Evolutionary conservation across 345 rosid species (phyloP), one percentile per base, ranked within the genome.

Genomic region (Trapa incisa): DNA sequence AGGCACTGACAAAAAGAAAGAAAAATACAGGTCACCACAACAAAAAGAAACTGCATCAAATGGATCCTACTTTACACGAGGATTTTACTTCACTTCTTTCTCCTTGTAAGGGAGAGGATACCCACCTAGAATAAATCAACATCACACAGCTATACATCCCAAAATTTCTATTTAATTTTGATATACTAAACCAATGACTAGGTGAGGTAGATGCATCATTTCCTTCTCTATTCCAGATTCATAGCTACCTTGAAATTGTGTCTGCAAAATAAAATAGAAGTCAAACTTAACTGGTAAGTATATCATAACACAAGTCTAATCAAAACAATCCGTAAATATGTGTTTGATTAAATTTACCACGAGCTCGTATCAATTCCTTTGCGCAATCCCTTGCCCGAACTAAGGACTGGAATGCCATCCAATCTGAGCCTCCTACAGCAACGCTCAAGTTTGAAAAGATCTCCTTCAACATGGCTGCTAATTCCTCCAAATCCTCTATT

Each of bases 301-400:
- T 11, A 45, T 45, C 2, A 7, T 13, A 45, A 45, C 12, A 45
- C 43, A 41, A 22, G 43, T 41, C 43, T 41, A 41, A 3, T 41
- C 43, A 2, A 41, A 8, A 22, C 29, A 41, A 41, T 41, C 4
- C 43, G 7, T 22, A 41, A 1, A 41, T 8, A n/a, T 54, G 10
- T 4, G 17, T 22, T n/a, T 54, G 60, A 54, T 6, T n/a, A 2
- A 54, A 54, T 54, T 54, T 54, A 22, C 60, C 35, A 22, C 33
- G 35, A 22, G 33, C 33, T n/a, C 11, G 11, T 54, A 12, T 22
- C 60, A 81, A 70, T 54, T 85, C 80, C 77, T 70, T 71, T 16
- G 88, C 91, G 61, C 74, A 70, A 67, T 76, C 75, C 79, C 81
- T 77, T 14, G 87, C 87, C 48, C 66, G 80, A 56, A 76, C 75